Base-by-base conservation (phyloP, 805 yeast genomes). In the Metschnikowia noctiluminum region DNA sequence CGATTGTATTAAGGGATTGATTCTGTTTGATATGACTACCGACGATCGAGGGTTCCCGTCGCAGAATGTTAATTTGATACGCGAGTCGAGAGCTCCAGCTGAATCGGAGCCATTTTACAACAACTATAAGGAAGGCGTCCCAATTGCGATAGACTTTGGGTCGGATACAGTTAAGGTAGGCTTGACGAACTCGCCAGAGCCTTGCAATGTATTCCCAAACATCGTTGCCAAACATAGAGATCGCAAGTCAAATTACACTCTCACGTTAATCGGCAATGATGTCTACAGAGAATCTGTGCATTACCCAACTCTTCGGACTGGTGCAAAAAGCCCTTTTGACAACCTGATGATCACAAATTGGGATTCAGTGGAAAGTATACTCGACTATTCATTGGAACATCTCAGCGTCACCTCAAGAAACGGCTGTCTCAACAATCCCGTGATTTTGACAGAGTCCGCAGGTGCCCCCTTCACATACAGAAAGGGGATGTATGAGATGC, bases 121-220 rank as follows among this genome's bases (percentile, higher is more conserved):
- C 13, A 70, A 73, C 42, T 85, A 85, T 68, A 60, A 66, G 36
- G 42, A 69, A 1, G 80, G 80, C 2, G 74, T 76, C 1, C 97
- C 99, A 2, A 87, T 94, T 46, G 96, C 92, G 12, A 73, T 94
- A 9, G 99, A 94, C 68, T 73, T 94, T 46, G 99, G 98, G 1
- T 69, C 89, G 7, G 74, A 80, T 40, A 63, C 70, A 27, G 68
- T 82, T 38, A 76, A 86, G 57, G 74, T 81, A 1, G 95, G 95
- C 0, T 68, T 81, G 47, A 74, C 83, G 13, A 76, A 72, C 41
- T 45, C 65, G 0, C 13, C 53, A 2, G 49, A 63, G 47, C 85
- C 91, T n/a, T 65, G 80, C n/a, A 76, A 84, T 55, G 75, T 75
- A 26, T 89, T 87, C 56, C 86, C 95, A 1, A 76, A 86, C 0